Conservation (phyloP, 257 asterid genomes). For the Knoxia roxburghii region DNA sequence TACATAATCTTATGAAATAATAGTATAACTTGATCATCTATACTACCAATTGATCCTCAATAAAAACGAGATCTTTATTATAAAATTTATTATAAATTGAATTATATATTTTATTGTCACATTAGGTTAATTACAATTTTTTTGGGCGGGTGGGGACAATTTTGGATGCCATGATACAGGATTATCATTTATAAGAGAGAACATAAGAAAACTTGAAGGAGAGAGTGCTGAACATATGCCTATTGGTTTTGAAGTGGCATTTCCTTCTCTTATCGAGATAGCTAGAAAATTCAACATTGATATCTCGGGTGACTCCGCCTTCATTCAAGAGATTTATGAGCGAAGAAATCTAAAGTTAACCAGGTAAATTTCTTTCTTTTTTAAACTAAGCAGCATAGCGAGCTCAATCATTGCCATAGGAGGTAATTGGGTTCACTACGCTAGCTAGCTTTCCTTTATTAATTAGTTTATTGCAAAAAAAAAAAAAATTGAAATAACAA, state of each 20-base stretch:
- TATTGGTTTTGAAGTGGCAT: constrained; percentile 77
- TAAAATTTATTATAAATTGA: no score
- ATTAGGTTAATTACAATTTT: no score
- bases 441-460: background rate
- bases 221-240: constrained; percentile 87
- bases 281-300: constrained; percentile 52
- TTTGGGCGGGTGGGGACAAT: no score
- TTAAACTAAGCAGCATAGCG: no score
- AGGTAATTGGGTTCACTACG: constrained; percentile 4
- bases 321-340: constrained; percentile 50
- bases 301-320: constrained; percentile 46
- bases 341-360: constrained; percentile 56
- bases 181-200: constrained; percentile 40
- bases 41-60: no score
- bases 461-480: no score
- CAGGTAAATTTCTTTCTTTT: constrained; percentile 32
- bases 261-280: constrained; percentile 75
- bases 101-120: no score
- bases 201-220: constrained; percentile 47
- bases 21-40: no score
- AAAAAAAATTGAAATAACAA: no score
- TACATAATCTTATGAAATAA: no score
- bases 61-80: no score
- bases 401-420: background rate
- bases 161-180: constrained; percentile 30